Conservation (phyloP, 345 rosid genomes). For the Camelina hispida region DNA sequence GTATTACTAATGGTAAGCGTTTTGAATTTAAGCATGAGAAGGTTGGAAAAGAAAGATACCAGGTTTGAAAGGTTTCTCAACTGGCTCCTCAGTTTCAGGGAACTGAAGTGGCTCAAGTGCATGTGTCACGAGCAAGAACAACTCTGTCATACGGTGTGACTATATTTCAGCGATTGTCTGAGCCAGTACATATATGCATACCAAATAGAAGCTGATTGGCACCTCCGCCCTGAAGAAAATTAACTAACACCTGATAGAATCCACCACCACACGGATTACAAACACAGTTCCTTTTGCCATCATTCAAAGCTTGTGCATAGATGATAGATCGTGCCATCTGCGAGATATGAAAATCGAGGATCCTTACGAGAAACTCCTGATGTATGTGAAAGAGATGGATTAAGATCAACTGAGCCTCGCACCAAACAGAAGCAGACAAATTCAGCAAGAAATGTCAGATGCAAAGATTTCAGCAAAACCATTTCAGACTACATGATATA, state of each 20-base stretch:
- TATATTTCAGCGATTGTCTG: constrained; percentile 56
- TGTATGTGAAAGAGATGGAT: constrained; percentile 32
- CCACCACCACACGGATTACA: not conserved
- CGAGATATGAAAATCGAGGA: not conserved
- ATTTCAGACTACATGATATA: constrained; percentile 62
- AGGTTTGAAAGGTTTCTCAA: constrained; percentile 25
- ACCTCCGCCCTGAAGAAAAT: constrained; percentile 47
- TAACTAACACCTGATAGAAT: constrained; percentile 24
- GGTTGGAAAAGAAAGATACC: not conserved
- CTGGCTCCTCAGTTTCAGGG: constrained; percentile 39
- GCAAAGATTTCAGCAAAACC: constrained; percentile 44
- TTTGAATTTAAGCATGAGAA: not conserved
- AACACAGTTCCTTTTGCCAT: not conserved
- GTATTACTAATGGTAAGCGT: no score
- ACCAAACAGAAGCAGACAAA: constrained; percentile 10
- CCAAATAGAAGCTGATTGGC: constrained; percentile 47
- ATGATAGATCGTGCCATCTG: constrained; percentile 46
- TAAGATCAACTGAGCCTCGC: constrained; percentile 57
- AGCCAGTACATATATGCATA: constrained; percentile 31
- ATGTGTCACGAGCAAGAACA: not conserved
- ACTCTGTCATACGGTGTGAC: constrained; percentile 16
- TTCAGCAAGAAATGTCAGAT: not conserved
- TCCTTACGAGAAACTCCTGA: constrained; percentile 21
- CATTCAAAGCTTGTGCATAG: not conserved
- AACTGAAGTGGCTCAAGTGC: constrained; percentile 14